phyloP scores from a whole-genome alignment of 164 flowering plant species.

The Tinospora cordifolia region DNA sequence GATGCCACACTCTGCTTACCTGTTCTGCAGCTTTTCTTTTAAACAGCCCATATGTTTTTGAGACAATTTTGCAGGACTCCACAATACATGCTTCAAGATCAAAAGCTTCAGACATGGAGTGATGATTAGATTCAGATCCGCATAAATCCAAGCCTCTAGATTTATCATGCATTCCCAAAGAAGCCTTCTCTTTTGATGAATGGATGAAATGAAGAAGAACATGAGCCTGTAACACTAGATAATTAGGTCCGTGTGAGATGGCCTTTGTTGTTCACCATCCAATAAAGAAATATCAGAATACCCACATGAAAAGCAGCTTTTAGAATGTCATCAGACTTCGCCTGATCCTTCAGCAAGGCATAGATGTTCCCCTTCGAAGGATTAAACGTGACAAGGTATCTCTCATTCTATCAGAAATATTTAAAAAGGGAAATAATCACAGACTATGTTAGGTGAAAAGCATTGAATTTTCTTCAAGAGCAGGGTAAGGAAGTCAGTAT shows the following conservation, averaged over 20 bases:
- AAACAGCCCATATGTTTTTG: conserved; percentile 58
- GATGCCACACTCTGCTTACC: conserved; percentile 31
- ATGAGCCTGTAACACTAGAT: conserved; percentile 55
- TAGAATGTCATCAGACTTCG: conserved; percentile 87
- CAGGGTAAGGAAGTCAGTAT: neutral
- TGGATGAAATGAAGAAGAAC: conserved; percentile 73
- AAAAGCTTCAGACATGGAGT: conserved; percentile 18
- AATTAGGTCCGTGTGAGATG: neutral
- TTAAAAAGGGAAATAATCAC: conserved; percentile 2
- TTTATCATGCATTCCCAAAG: conserved; percentile 18
- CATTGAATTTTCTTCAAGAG: neutral
- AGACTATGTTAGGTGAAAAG: neutral
- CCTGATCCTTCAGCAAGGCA: conserved; percentile 88
- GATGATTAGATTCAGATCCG: conserved; percentile 8
- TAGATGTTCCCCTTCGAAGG: conserved; percentile 76
- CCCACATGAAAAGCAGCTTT: conserved; percentile 98
- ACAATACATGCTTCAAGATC: conserved; percentile 57
- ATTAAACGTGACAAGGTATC: conserved; percentile 79
- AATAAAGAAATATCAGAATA: conserved; percentile 6
- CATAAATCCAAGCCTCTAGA: conserved; percentile 17
- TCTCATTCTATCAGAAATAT: conserved; percentile 56
- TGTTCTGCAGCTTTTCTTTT: conserved; percentile 80
- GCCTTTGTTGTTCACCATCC: neutral
- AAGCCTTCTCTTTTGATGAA: conserved; percentile 31
- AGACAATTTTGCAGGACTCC: conserved; percentile 81